Base-by-base conservation (phyloP, 1,139 yeast genomes). In the Candida pseudoviswanathii region DNA sequence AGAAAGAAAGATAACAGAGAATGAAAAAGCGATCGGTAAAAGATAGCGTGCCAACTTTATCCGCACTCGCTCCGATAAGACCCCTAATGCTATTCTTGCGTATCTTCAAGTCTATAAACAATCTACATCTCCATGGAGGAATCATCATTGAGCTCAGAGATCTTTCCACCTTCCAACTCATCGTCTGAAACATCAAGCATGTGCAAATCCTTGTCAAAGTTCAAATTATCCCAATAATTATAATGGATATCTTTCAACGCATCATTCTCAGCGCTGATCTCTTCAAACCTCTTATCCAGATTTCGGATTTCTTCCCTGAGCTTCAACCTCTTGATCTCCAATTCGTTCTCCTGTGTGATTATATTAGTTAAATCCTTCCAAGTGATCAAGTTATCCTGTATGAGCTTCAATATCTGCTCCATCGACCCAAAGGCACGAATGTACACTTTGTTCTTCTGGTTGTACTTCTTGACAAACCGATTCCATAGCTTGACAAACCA, bases 401-500 rank as follows among this genome's bases (percentile, higher is more conserved):
- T 59, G 43, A 70, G 45, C 32, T 55, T 56, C 39, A 68, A 50
- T 32, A 71, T 60, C 48, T 65, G 66, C 32, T 61, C 60, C 53
- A 66, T 70, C 25, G 46, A 52, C 21, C 55, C 57, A 44, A 70
- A 66, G 6, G 51, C 50, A 9, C 58, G 58, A 11, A 68, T 61
- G 27, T 51, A 54, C 2, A 58, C 51, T 5, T 51, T 51, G 16
- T 62, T 58, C 44, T 52, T 50, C 45, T 52, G 50, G 51, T 71
- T 72, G 53, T 69, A 74, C 49, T 66, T 64, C 44, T 53, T 54
- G 4, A 72, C 57, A 53, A 73, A 75, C 43, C 67, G 54, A 52
- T 74, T 73, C 58, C 75, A 75, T 50, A 75, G 57, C 46, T 74
- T 58, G n/a, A 70, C 47, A 10, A 65, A 60, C 80, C 80, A 75